Evolutionary conservation across 2,329 filamentous ascomycete genomes (phyloP), one percentile per base, ranked within the genome.

Genomic region (Lomentospora prolificans): DNA sequence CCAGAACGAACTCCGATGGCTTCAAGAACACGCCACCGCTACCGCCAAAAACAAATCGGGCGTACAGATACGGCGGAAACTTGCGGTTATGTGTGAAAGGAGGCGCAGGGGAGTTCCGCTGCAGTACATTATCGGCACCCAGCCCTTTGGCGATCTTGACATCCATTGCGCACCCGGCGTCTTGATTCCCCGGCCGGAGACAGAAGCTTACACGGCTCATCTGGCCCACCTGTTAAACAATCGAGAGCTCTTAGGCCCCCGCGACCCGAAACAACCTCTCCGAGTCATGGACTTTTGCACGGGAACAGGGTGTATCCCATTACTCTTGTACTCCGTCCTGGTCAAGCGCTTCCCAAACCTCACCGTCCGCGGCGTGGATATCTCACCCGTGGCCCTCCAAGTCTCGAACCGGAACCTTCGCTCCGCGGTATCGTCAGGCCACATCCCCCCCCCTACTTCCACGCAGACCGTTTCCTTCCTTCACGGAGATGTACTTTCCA

Each of bases 71-170:
- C 53, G 31, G 51, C 52, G 55, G 58, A 62, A 56, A 14, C 58
- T 80, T 2, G 60, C 67, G 6, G 59, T 64, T 1, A 67, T 84
- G 5, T 82, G 79, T 59, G 67, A 67, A 3, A 68, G 72, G 51
- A 73, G 83, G 31, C 74, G 77, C 7, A 69, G 67, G 7, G 90
- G 90, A 1, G 80, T 84, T 57, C 94, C 94, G 1, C 71, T 99
- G 31, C 94, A 97, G 68, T 97, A 97, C 66, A 78, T 97, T 22
- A 73, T 99, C 1, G 90, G 90, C 3, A 84, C 85, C 4, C 90
- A 96, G 67, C 94, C 87, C 1, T 97, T 99, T 70, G 92, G 91
- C 0, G 73, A 82, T 3, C 71, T 97, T 14, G 86, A 96, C 44
- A 86, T 99, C 50, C 71, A 78, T 55, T 96, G 91, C 65, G 75